These are phyloP conservation scores for Cladosporium colombiae DNA, from an alignment of 2,329 filamentous ascomycete genomes.

Conservation along the genomic window DNA sequence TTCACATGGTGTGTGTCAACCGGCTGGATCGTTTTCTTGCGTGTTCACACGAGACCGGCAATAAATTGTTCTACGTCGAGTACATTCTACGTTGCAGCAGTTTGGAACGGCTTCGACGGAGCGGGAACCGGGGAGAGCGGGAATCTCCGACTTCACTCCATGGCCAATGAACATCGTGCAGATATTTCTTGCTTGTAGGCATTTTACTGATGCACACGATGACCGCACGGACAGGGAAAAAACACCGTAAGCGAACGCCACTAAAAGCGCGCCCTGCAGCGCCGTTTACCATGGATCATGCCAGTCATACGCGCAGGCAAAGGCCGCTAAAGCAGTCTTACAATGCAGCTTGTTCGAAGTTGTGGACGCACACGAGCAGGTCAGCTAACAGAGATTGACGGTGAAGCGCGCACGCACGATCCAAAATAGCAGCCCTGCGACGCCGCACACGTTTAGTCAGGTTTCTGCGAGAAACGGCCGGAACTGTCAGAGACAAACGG, in stretches of 20 bases:
- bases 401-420: background rate
- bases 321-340: slow-evolving; percentile 6
- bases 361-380: slow-evolving; percentile 1
- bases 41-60: background rate
- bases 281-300: slow-evolving; percentile 18
- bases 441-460: no score
- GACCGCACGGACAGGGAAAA: slow-evolving; percentile 5
- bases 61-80: background rate
- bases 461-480: slow-evolving; percentile 4
- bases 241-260: slow-evolving; percentile 12
- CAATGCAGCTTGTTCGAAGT: slow-evolving; percentile 6
- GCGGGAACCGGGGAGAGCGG: background rate
- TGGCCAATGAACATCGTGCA: background rate
- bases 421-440: background rate
- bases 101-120: background rate
- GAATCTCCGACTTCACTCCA: background rate
- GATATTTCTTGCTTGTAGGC: background rate
- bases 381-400: background rate
- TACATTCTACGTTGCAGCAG: background rate
- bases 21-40: background rate
- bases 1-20: background rate
- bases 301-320: slow-evolving; percentile 18
- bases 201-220: background rate
- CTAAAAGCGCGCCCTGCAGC: slow-evolving; percentile 18
- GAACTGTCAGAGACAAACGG: slow-evolving; percentile 7